Evolutionary conservation across 371 early-diverging fungal genomes (phyloP).

Genomic region (Rhizomucor pusillus): DNA sequence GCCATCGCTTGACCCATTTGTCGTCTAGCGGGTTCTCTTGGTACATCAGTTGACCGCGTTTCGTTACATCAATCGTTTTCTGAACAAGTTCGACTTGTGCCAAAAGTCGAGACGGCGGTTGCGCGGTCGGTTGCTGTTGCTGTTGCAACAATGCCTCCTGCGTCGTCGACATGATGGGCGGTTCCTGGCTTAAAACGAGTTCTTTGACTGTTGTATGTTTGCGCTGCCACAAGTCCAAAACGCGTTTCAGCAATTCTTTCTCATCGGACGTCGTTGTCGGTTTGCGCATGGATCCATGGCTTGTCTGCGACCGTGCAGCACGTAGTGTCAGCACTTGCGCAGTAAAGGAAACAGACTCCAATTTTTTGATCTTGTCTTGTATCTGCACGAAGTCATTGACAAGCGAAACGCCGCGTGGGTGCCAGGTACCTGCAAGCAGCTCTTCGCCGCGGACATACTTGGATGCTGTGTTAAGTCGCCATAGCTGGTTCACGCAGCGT

Average conservation of each 20-base stretch:
- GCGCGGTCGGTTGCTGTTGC: not conserved
- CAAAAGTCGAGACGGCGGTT: slow-evolving; percentile 35
- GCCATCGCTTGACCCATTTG: slow-evolving; percentile 77
- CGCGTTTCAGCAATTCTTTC: slow-evolving; percentile 21
- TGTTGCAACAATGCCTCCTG: slow-evolving; percentile 17
- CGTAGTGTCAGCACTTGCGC: slow-evolving; percentile 34
- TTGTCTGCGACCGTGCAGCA: slow-evolving; percentile 11
- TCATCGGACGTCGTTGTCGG: not conserved
- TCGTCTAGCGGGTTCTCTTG: slow-evolving; percentile 61
- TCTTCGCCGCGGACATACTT: slow-evolving; percentile 89
- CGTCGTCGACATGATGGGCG: slow-evolving; percentile 26
- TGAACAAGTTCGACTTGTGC: slow-evolving; percentile 57
- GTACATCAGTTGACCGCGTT: slow-evolving; percentile 59
- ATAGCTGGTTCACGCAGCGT: slow-evolving; percentile 57
- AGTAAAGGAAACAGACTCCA: slow-evolving; percentile 51
- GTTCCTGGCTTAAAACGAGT: slow-evolving; percentile 45
- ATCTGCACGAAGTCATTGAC: slow-evolving; percentile 61
- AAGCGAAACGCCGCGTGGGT: slow-evolving; percentile 71
- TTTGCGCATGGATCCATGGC: slow-evolving; percentile 3
- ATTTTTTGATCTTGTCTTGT: slow-evolving; percentile 28
- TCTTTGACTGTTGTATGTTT: too few species aligned
- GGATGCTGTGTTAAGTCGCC: slow-evolving; percentile 73
- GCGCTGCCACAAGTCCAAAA: slow-evolving; percentile 46
- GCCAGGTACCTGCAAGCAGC: slow-evolving; percentile 64
- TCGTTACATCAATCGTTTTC: slow-evolving; percentile 59